These are phyloP conservation scores for Sporobolomyces phaffii DNA, from an alignment of 768 basidiomycete genomes.

Conservation along the genomic window DNA sequence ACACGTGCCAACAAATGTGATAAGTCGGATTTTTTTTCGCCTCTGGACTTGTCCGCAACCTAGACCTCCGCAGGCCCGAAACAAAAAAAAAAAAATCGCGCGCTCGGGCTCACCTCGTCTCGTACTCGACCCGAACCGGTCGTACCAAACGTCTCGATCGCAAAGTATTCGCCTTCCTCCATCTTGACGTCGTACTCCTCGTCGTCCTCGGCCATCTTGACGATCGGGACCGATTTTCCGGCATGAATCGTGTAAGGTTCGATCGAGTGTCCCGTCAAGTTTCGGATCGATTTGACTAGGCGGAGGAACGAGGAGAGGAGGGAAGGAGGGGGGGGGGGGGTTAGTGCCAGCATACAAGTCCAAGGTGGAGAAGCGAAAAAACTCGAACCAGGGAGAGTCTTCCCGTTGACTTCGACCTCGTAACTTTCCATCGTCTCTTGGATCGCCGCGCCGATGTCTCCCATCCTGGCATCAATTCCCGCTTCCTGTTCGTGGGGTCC, in stretches of 20 bases:
- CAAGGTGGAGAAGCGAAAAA: too few species aligned
- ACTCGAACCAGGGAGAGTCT: slow-evolving; percentile 47
- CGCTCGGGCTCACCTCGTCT: slow-evolving; percentile 62
- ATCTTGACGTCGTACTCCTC: slow-evolving; percentile 80
- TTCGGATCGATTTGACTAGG: slow-evolving; percentile 83
- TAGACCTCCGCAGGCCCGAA: too few species aligned
- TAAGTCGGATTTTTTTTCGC: too few species aligned
- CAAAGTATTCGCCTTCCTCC: slow-evolving; percentile 99
- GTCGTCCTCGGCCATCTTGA: slow-evolving; percentile 56
- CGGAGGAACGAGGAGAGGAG: neutral
- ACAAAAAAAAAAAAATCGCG: too few species aligned
- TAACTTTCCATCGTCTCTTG: slow-evolving; percentile 99
- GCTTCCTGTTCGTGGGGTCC: slow-evolving; percentile 61
- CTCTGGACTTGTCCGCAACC: too few species aligned
- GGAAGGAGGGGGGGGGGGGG: neutral
- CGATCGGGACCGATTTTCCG: slow-evolving; percentile 79
- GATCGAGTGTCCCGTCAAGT: slow-evolving; percentile 92
- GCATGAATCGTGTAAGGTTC: slow-evolving; percentile 83
- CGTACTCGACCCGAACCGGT: slow-evolving; percentile 83
- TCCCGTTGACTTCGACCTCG: slow-evolving; percentile 86
- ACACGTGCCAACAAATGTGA: neutral
- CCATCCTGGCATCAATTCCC: slow-evolving; percentile 88
- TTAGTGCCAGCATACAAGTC: too few species aligned
- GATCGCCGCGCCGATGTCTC: slow-evolving; percentile 82
- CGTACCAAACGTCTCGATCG: slow-evolving; percentile 98